Conservation (phyloP, 306 rosid species). For the Trifolium repens region DNA sequence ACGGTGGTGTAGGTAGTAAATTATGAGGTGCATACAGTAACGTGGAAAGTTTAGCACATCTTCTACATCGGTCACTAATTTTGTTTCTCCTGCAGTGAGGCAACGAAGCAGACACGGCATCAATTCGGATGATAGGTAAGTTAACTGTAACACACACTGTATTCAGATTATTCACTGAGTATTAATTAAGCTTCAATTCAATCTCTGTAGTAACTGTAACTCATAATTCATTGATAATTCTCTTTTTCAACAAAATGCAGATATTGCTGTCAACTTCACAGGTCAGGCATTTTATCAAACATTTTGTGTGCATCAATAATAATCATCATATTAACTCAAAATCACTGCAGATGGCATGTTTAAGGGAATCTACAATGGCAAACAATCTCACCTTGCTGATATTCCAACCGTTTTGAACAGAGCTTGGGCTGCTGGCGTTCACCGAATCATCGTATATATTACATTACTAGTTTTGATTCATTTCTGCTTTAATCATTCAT, state of each 20-base stretch:
- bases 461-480: neutral
- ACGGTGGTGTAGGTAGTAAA: neutral
- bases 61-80: neutral
- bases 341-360: slow-evolving; percentile 85
- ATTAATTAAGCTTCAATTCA: slow-evolving; percentile 23
- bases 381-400: slow-evolving; percentile 81
- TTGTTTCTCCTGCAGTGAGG: neutral
- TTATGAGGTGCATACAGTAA: neutral
- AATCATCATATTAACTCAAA: slow-evolving; percentile 7
- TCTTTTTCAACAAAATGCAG: slow-evolving; percentile 49
- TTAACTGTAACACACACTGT: neutral
- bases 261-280: slow-evolving; percentile 89
- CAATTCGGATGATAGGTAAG: slow-evolving; percentile 79
- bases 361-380: slow-evolving; percentile 87
- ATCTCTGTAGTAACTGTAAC: slow-evolving; percentile 20
- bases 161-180: neutral
- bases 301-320: neutral
- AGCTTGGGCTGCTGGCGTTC: slow-evolving; percentile 92
- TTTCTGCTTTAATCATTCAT: slow-evolving; percentile 2
- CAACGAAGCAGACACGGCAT: slow-evolving; percentile 51
- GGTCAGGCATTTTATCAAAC: slow-evolving; percentile 76
- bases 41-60: neutral
- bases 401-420: slow-evolving; percentile 76
- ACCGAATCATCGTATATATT: slow-evolving; percentile 73
- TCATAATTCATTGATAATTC: slow-evolving; percentile 23